Conservation (phyloP, 2,329 filamentous ascomycete genomes). For the Exophiala phaeomuriformis region DNA sequence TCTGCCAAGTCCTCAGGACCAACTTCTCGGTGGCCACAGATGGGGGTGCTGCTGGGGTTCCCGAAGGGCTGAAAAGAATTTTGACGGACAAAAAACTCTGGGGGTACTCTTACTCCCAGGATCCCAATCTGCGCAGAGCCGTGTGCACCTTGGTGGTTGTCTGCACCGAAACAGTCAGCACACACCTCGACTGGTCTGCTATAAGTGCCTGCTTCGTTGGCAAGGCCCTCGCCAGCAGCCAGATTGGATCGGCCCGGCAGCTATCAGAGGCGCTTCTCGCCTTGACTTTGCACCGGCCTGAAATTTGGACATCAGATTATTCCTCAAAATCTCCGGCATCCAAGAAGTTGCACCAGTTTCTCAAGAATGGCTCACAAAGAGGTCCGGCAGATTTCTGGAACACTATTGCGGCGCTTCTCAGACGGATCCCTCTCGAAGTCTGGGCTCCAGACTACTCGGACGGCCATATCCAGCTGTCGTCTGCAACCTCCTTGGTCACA, state of each 20-base stretch:
- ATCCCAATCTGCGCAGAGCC: slow-evolving; percentile 52
- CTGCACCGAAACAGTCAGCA: slow-evolving; percentile 43
- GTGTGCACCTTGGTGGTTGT: slow-evolving; percentile 51
- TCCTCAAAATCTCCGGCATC: slow-evolving; percentile 50
- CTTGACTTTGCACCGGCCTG: slow-evolving; percentile 58
- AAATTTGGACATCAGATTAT: slow-evolving; percentile 66
- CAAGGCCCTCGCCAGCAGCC: slow-evolving; percentile 64
- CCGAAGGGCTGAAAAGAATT: slow-evolving; percentile 35
- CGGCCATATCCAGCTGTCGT: slow-evolving; percentile 35
- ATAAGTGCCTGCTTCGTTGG: slow-evolving; percentile 64
- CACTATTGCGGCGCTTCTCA: slow-evolving; percentile 56
- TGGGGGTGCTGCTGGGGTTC: slow-evolving; percentile 29
- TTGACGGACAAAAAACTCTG: slow-evolving; percentile 57
- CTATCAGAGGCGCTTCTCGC: slow-evolving; percentile 60
- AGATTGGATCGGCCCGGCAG: slow-evolving; percentile 66
- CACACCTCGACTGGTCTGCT: slow-evolving; percentile 53
- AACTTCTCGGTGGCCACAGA: slow-evolving; percentile 7
- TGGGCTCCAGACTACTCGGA: slow-evolving; percentile 42
- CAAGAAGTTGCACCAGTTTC: slow-evolving; percentile 60
- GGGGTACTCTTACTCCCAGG: slow-evolving; percentile 50
- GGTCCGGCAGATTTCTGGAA: slow-evolving; percentile 67
- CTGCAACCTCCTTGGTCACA: slow-evolving; percentile 55
- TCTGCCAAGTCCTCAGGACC: slow-evolving; percentile 45
- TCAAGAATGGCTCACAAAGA: slow-evolving; percentile 79
- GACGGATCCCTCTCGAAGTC: slow-evolving; percentile 47